Base-by-base conservation (phyloP, 148 eudicot species). In the Silene conica region DNA sequence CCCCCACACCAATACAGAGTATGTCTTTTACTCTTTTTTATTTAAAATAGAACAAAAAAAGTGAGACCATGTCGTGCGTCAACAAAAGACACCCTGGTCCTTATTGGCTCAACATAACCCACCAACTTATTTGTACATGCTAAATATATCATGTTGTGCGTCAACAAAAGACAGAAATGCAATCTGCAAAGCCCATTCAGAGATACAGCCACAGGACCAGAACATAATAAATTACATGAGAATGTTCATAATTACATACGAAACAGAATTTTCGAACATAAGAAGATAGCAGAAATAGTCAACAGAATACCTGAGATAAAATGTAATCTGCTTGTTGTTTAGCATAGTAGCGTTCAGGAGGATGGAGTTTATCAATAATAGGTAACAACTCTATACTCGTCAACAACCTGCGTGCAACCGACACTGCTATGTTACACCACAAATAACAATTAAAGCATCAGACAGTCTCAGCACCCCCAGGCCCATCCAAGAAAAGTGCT, bases 301-400 rank as follows among this genome's bases (percentile, higher is more conserved):
- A 54, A 26, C 52, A 16, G 41, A 45, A 63, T 85, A 95, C 99
- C 99, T 95, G 96, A 64, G 92, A 84, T 76, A 95, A 80, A 70
- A 95, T 90, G 80, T 90, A 92, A 74, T 95, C 96, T 52, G 97
- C 90, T 80, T 95, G 99, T 73, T 95, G 97, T 83, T 95, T 90
- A 54, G 99, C 97, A 80, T 95, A 90, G 76, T 92, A 86, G 50
- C 63, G 91, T 74, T 95, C 99, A 26, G 97, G 82, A 69, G 99
- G 99, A 84, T 95, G 99, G 82, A 95, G 85, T 73, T 88, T 92
- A 67, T 82, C 97, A 77, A 89, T 92, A 28, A 95, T 79, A 72
- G 97, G 93, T 48, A 89, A 82, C 83, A 95, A 78, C 77, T 95
- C 99, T 38, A 55, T 69, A 73, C 86, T 89, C 15, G 86, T 82